Evolutionary conservation across 1,284 basidiomycete species (phyloP), one percentile per base, ranked within the genome.

Genomic region (Fomes fomentarius): DNA sequence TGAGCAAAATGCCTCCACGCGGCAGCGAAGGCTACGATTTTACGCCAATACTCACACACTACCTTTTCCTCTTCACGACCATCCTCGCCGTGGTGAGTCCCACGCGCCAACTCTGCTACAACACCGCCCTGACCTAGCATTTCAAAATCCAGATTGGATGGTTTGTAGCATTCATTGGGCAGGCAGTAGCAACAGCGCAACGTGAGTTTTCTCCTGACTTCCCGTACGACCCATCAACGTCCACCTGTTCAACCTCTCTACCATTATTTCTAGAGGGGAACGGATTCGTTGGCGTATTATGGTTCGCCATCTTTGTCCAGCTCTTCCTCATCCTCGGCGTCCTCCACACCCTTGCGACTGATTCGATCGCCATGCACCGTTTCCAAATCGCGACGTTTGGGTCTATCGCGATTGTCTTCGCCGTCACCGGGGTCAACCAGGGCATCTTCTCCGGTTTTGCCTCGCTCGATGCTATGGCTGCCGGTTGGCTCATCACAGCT

Each of bases 261-360:
- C 38, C 45, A 53, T 31, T 58, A 48, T 53, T 58, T 45, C 52
- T 51, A 78, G 77, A 70, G 56, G 76, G 74, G 61, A 77, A 80
- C 68, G 63, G 41, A 4, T 43, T 65, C 46, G 90, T 91, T 53
- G 89, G 90, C 44, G 76, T 81, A 0, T 79, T 92, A 45, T 98
- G 96, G 96, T 99, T 98, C 74, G 88, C 85, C 65, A 95, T 96
- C 68, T 96, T 89, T 75, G 82, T 94, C 33, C 83, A 95, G 66
- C 80, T 93, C 33, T 86, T 86, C 77, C 80, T 95, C 71, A 93
- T 93, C 64, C 69, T 90, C 56, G 91, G 88, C 48, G 85, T 94
- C 59, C 68, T 93, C 37, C 85, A 91, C 74, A 92, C 91, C 51
- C 84, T 96, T 63, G 90, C 90, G 60, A 87, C 84, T 57, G 91